Base-by-base conservation (phyloP, 208 protist species). In the Acanthamoeba royreba region DNA sequence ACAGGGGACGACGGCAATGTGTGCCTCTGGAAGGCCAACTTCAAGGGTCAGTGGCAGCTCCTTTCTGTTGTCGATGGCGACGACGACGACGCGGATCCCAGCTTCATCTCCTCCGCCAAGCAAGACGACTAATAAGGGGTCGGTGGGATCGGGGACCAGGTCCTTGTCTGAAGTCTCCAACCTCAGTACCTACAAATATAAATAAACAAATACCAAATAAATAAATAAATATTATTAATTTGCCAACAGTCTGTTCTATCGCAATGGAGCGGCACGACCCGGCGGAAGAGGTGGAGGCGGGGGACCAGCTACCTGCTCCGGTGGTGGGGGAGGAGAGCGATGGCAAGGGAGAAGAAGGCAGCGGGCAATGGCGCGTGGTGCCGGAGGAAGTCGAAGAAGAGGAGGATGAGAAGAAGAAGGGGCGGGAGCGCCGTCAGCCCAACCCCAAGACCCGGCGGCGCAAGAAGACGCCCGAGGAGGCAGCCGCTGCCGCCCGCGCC, bases 1-100 rank as follows among this genome's bases (percentile, higher is more conserved):
- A 35, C 63, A 83, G 72, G 72, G 4, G 97, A 98, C 72, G 97
- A 98, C 83, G 97, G 97, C 19, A 96, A 46, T 25, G 95, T 98
- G n/a, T 88, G 74, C 53, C 46, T 98, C 13, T 98, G 97, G 96
- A 96, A 97, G 94, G 72, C 94, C 93, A 92, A 94, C 83, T 92
- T 95, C n/a, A 91, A 92, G 47, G 93, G 93, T 22, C 72, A 96
- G 52, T 96, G 95, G 95, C 94, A 92, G 63, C 52, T 83, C 2
- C 61, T 94, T 8, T 92, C 94, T 17, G 49, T 63, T 22, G 72
- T 96, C 35, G 55, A 40, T 28, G 87, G 90, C 40, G 88, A 94
- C n/a, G 93, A 96, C 31, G 86, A 69, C 46, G 85, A 91, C 35
- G 72, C 63, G 33, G 66, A 92, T 22, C 87, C 87, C 87, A 33